Evolutionary conservation across 352 stramenopile species (phyloP).

Genomic region (Globisporangium apiculatum): DNA sequence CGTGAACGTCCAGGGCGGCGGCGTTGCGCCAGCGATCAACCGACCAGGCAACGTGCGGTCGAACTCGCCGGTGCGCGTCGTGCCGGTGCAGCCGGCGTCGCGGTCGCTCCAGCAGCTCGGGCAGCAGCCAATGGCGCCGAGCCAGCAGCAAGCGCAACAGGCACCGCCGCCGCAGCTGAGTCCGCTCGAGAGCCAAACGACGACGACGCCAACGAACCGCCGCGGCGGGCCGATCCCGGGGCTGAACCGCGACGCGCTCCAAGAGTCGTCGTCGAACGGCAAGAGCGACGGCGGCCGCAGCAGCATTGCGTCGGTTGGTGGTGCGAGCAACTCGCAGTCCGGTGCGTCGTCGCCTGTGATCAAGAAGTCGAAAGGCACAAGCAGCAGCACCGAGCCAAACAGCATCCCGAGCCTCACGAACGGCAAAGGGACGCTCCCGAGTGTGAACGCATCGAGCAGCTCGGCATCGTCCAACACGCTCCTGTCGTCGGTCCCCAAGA

Average conservation of each 20-base stretch:
- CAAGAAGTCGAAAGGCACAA: constrained; percentile 76
- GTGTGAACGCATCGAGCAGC: constrained; percentile 22
- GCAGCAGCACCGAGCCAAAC: constrained; percentile 24
- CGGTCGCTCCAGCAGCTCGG: constrained; percentile 61
- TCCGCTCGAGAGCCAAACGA: constrained; percentile 38
- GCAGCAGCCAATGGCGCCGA: constrained; percentile 37
- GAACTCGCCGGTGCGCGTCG: constrained; percentile 61
- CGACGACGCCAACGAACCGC: constrained; percentile 48
- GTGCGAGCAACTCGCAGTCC: constrained; percentile 13
- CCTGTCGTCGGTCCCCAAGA: constrained; percentile 45
- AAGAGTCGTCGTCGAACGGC: constrained; percentile 29
- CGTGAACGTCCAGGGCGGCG: constrained; percentile 40
- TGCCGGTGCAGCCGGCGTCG: constrained; percentile 62
- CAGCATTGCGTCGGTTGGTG: constrained; percentile 18
- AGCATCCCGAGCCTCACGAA: constrained; percentile 66
- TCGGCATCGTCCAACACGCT: constrained; percentile 17
- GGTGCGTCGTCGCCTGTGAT: constrained; percentile 48
- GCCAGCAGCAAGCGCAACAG: constrained; percentile 18
- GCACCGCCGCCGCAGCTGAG: constrained; percentile 42
- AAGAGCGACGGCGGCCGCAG: constrained; percentile 27
- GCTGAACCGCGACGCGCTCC: constrained; percentile 47
- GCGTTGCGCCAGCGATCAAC: constrained; percentile 23
- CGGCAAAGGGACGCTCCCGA: constrained; percentile 47
- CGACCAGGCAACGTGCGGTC: constrained; percentile 25
- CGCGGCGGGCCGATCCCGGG: constrained; percentile 43